These are phyloP conservation scores for Debaryomycetaceae sp. DNA, from an alignment of 1,139 yeast species.

Conservation along the genomic window DNA sequence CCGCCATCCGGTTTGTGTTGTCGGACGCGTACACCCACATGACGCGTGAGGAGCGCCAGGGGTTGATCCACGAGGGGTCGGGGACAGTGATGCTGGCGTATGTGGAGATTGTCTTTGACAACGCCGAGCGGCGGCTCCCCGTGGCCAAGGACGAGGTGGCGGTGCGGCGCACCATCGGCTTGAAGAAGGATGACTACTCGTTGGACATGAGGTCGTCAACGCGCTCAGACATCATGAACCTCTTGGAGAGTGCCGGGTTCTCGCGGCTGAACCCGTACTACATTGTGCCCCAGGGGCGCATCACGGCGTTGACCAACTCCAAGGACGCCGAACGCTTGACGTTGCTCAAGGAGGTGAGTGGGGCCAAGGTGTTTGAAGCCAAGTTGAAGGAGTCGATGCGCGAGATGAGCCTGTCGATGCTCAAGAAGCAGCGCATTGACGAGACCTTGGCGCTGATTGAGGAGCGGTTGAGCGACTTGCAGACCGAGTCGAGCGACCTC, in stretches of 20 bases:
- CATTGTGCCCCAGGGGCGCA: constrained; percentile 95
- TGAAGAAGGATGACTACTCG: constrained; percentile 87
- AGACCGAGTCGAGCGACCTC: constrained; percentile 75
- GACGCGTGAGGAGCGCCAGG: constrained; percentile 86
- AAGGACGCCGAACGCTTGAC: constrained; percentile 77
- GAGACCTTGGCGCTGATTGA: constrained; percentile 69
- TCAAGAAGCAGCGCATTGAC: constrained; percentile 69
- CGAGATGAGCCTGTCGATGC: constrained; percentile 71
- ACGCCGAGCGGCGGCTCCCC: constrained; percentile 72
- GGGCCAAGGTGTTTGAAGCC: constrained; percentile 86
- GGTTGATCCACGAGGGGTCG: constrained; percentile 84
- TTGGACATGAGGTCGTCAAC: constrained; percentile 76
- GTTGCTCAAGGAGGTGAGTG: constrained; percentile 87
- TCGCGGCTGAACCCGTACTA: constrained; percentile 89
- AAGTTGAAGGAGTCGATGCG: constrained; percentile 74
- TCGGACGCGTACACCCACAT: constrained; percentile 88
- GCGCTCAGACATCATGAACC: constrained; percentile 74
- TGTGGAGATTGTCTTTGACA: constrained; percentile 86
- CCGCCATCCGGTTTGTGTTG: constrained; percentile 89
- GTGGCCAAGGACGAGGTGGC: constrained; percentile 63
- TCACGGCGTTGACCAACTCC: constrained; percentile 81
- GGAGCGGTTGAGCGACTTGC: constrained; percentile 70
- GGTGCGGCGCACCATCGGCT: constrained; percentile 83
- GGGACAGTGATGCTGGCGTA: constrained; percentile 92
- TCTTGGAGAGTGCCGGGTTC: constrained; percentile 90